Percentiles rank a stretch among this genome's conserved stretches.
These are phyloP conservation scores for Scheffersomyces parashehatae DNA, from an alignment of 1,139 yeast species.

Conservation along the genomic window DNA sequence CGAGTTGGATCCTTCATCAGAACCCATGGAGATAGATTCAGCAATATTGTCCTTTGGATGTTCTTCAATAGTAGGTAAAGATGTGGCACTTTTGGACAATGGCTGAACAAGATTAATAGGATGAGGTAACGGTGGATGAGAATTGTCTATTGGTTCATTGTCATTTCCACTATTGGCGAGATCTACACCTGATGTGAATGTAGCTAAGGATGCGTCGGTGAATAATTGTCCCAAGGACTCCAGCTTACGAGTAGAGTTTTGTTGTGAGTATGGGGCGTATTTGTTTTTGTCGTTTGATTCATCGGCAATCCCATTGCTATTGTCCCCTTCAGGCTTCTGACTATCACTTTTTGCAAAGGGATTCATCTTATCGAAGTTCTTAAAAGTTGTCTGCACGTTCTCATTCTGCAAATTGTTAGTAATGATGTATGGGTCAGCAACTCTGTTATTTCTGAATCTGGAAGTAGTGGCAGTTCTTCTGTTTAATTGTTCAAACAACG, in stretches of 20 bases:
- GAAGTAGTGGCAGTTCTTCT: constrained; percentile 57
- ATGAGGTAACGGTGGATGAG: no score
- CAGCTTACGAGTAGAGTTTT: not conserved
- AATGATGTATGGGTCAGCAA: not conserved
- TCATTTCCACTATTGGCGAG: constrained; percentile 1
- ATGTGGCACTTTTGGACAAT: not conserved
- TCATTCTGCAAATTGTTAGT: constrained; percentile 8
- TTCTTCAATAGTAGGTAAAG: not conserved
- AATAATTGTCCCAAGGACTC: not conserved
- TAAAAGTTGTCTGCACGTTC: constrained; percentile 29
- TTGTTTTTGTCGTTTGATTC: not conserved
- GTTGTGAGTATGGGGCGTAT: not conserved
- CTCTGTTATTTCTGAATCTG: constrained; percentile 3
- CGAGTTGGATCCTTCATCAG: not conserved
- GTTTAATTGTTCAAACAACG: constrained; percentile 79
- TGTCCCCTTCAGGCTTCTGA: not conserved
- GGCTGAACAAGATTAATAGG: no score
- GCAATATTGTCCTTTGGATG: not conserved
- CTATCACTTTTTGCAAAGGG: constrained; percentile 14
- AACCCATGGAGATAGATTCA: not conserved
- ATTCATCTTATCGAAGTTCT: constrained; percentile 39
- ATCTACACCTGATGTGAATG: not conserved
- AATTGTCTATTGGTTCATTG: constrained; percentile 2
- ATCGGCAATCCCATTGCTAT: not conserved
- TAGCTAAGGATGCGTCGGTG: constrained; percentile 3